A percentile compares a stretch with the other conserved stretches of the same genome.
phyloP scores from a whole-genome alignment of 306 rosid species.

The Herpetospermum pedunculosum region DNA sequence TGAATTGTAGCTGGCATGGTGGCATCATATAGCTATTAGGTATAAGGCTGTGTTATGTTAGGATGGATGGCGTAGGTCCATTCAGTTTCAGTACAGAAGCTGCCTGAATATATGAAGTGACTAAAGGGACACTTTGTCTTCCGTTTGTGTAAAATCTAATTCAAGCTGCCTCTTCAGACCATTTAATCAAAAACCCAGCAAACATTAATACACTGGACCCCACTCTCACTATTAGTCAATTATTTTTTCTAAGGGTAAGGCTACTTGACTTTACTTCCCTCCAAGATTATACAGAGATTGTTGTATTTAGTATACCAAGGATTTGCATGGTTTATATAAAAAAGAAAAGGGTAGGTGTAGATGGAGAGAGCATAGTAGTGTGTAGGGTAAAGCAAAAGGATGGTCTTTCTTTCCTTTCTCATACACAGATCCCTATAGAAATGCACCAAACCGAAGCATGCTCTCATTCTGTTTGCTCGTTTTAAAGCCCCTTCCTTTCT shows the following conservation, averaged over 20 bases:
- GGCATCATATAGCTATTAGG: no score
- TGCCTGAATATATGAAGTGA: slow-evolving; percentile 55
- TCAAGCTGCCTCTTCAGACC: slow-evolving; percentile 13
- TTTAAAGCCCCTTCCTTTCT: slow-evolving; percentile 52
- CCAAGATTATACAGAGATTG: neutral
- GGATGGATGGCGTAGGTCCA: slow-evolving; percentile 47
- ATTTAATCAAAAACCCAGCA: slow-evolving; percentile 19
- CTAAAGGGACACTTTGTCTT: slow-evolving; percentile 49
- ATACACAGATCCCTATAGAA: slow-evolving; percentile 78
- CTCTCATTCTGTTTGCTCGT: slow-evolving; percentile 64
- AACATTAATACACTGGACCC: slow-evolving; percentile 26
- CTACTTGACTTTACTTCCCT: neutral
- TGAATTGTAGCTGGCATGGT: no score
- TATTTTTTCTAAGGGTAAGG: slow-evolving; percentile 10
- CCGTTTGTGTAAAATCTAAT: slow-evolving; percentile 41
- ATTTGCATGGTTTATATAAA: slow-evolving; percentile 10
- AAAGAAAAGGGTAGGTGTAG: slow-evolving; percentile 13
- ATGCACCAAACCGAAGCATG: slow-evolving; percentile 30
- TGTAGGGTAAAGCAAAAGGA: slow-evolving; percentile 42
- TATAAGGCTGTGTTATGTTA: no score
- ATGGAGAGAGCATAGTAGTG: no score
- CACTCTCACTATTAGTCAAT: slow-evolving; percentile 18
- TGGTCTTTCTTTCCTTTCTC: slow-evolving; percentile 85
- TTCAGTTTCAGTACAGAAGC: slow-evolving; percentile 24
- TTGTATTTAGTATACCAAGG: neutral